phyloP scores from a whole-genome alignment of 169 alveolate genomes.

The Cryptosporidium ryanae region DNA sequence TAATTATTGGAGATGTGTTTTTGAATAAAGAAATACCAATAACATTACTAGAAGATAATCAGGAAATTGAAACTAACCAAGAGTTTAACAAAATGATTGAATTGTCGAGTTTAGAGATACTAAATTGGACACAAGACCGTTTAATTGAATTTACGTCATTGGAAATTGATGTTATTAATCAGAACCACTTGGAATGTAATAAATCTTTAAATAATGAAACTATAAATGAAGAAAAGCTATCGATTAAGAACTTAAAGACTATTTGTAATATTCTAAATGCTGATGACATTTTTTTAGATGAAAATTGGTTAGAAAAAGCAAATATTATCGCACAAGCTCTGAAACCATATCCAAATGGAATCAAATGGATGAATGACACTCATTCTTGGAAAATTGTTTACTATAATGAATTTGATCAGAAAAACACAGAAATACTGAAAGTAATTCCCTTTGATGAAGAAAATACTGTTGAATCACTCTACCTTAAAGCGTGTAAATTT shows the following conservation, averaged over 20 bases:
- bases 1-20: not conserved
- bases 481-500: constrained; percentile 58
- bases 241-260: not conserved
- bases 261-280: not conserved
- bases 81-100: not conserved
- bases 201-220: not conserved
- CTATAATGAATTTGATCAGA: constrained; percentile 39
- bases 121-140: constrained; percentile 52
- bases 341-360: constrained; percentile 64
- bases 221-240: not conserved
- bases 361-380: constrained; percentile 43
- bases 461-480: constrained; percentile 48
- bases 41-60: not conserved
- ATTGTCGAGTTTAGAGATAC: constrained; percentile 16
- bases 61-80: not conserved
- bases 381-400: constrained; percentile 62
- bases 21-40: constrained; percentile 20
- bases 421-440: not conserved
- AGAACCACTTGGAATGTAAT: not conserved
- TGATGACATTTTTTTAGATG: constrained; percentile 15
- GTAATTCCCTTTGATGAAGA: constrained; percentile 34
- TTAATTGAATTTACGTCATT: constrained; percentile 5
- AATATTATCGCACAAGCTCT: constrained; percentile 59
- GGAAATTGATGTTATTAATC: not conserved
- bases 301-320: constrained; percentile 48